Conservation (phyloP, 129 eudicot genomes). For the Solidago caesia region DNA sequence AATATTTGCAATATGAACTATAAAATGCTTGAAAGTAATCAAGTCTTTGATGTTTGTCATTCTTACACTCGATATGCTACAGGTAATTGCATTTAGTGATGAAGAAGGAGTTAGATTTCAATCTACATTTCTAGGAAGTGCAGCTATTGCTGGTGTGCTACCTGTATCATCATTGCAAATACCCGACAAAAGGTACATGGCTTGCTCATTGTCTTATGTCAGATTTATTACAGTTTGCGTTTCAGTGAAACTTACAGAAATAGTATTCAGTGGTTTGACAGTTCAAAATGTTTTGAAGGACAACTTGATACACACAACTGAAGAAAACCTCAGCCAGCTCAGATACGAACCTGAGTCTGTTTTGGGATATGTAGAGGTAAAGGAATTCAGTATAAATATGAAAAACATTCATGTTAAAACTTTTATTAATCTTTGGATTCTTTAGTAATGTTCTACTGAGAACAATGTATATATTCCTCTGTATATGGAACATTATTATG, state of each 20-base stretch:
- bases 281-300: constrained; percentile 72
- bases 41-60: constrained; percentile 13
- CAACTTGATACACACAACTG: constrained; percentile 55
- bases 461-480: background rate
- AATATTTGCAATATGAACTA: background rate
- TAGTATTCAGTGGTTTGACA: constrained; percentile 73
- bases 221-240: background rate
- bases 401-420: background rate
- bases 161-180: constrained; percentile 69
- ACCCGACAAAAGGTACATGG: constrained; percentile 74
- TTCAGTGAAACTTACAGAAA: constrained; percentile 30
- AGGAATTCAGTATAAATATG: background rate
- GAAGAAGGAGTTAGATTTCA: constrained; percentile 98
- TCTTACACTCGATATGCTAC: constrained; percentile 18
- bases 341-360: constrained; percentile 83
- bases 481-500: constrained; percentile 18
- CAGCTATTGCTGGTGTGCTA: constrained; percentile 90
- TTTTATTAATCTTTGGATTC: background rate
- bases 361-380: constrained; percentile 92
- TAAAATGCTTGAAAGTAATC: background rate
- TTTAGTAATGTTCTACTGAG: background rate
- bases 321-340: constrained; percentile 62
- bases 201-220: constrained; percentile 16
- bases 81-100: constrained; percentile 96
- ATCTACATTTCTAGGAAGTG: constrained; percentile 96